These are phyloP conservation scores for Cyberlindnera maritima DNA, from an alignment of 805 yeast species.

Conservation along the genomic window DNA sequence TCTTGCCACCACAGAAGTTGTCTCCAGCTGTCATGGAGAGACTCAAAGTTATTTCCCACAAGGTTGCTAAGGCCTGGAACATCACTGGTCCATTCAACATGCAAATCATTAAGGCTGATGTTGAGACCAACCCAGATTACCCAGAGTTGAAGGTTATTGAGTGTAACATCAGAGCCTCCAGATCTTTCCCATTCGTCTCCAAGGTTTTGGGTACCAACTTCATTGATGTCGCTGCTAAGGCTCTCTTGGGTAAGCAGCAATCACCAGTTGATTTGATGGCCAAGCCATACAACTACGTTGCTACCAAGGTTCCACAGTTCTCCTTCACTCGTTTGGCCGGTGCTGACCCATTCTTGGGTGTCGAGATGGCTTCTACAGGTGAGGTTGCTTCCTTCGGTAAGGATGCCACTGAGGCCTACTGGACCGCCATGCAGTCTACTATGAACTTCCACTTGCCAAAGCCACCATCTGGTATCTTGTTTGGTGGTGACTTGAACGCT, in stretches of 20 bases:
- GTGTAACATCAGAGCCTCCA: slow-evolving; percentile 97
- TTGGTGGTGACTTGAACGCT: slow-evolving; percentile 88
- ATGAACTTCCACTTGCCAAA: slow-evolving; percentile 95
- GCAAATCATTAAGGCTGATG: slow-evolving; percentile 86
- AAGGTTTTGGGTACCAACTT: slow-evolving; percentile 94
- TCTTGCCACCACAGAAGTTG: slow-evolving; percentile 86
- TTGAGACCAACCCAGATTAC: slow-evolving; percentile 53
- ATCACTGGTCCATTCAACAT: slow-evolving; percentile 98
- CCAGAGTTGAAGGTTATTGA: slow-evolving; percentile 90
- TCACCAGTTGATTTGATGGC: slow-evolving; percentile 84
- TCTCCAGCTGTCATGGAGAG: slow-evolving; percentile 64
- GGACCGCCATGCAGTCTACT: slow-evolving; percentile 95
- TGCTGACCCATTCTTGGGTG: slow-evolving; percentile 98
- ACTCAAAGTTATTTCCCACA: slow-evolving; percentile 84
- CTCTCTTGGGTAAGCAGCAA: slow-evolving; percentile 65
- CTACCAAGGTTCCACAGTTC: slow-evolving; percentile 97
- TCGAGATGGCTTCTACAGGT: slow-evolving; percentile 99
- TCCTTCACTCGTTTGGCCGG: slow-evolving; percentile 98
- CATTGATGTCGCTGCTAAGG: slow-evolving; percentile 91
- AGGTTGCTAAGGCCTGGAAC: slow-evolving; percentile 91
- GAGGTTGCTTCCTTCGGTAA: slow-evolving; percentile 97
- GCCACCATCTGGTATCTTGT: slow-evolving; percentile 85
- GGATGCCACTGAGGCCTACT: slow-evolving; percentile 85
- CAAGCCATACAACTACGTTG: slow-evolving; percentile 74
- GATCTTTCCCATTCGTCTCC: slow-evolving; percentile 98